Evolutionary conservation across 208 protist species (phyloP), one percentile per base, ranked within the genome.

Genomic region (Leishmania guyanensis): DNA sequence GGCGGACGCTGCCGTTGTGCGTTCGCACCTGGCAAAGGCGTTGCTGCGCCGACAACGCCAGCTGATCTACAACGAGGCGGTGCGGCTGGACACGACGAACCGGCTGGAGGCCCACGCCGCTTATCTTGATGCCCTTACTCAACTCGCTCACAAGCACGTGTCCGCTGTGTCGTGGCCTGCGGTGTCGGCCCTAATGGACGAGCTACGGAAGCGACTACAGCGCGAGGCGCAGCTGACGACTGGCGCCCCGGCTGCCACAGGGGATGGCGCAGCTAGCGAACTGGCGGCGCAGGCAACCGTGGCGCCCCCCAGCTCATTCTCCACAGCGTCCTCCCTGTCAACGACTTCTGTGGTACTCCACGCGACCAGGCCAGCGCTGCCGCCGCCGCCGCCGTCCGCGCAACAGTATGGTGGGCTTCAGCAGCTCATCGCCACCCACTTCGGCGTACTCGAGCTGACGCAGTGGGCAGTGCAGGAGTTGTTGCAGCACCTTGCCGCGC

Each of bases 391-490:
- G 60, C 12, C 33, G 9, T 33, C 75, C 36, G 26, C 33, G 60
- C 75, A 69, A 26, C 82, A 62, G 33, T 75, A 75, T 3, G 82
- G 79, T n/a, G 79, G 64, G 6, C 54, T 92, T 62, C 86, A 89
- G 71, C 79, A 84, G 22, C 81, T 92, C 69, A 73, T 94, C 8
- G 79, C 78, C 26, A 80, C 83, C 16, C 81, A 86, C 66, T 88
- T 94, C 66, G 53, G 82, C 17, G 74, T 92, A 2, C 50, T 83
- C 22, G 88, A 94, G 78, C 80, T 94, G 56, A 74, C 81, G 54
- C 88, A 94, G 76, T 84, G 80, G 84, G 81, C 88, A 2, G 88
- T 93, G 66, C 86, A 89, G 53, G 88, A 95, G 75, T 80, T 93
- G 39, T 81, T 95, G 75, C 76, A 88, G 71, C 87, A 85, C 70